A percentile compares a stretch with the other conserved stretches of the same genome.
Conservation (phyloP, 495 filamentous ascomycete genomes). For the Talaromyces nanjingensis region DNA sequence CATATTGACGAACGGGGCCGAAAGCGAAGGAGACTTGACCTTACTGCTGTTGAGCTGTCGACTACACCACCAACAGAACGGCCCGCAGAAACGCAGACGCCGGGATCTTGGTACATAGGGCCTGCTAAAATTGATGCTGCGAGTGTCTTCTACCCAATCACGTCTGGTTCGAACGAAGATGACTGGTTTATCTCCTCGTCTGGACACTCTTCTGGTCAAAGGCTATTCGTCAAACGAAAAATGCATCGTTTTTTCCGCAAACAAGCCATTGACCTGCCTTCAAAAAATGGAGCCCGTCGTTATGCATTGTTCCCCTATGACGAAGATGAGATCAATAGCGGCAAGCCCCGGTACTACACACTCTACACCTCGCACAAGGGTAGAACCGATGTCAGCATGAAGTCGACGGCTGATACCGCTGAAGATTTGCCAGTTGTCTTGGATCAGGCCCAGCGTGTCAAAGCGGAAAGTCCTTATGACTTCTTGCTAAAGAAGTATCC, state of each 20-base stretch:
- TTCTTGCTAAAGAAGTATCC: constrained; percentile 43
- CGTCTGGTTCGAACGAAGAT: constrained; percentile 9
- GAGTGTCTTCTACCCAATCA: constrained; percentile 20
- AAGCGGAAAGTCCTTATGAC: constrained; percentile 17
- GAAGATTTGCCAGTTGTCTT: not conserved
- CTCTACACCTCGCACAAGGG: constrained; percentile 19
- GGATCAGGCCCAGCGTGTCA: not conserved
- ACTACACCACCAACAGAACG: not conserved
- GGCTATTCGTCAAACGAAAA: constrained; percentile 20
- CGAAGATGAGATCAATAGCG: constrained; percentile 7
- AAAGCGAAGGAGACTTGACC: constrained; percentile 33
- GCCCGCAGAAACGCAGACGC: not conserved
- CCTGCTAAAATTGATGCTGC: constrained; percentile 13
- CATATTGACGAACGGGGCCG: constrained; percentile 30
- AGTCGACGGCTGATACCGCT: constrained; percentile 9
- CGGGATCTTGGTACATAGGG: constrained; percentile 24
- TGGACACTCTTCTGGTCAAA: constrained; percentile 17
- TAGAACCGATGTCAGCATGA: constrained; percentile 18
- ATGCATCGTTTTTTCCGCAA: constrained; percentile 20
- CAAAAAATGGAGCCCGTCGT: constrained; percentile 6
- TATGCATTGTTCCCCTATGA: constrained; percentile 23
- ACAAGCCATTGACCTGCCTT: constrained; percentile 11
- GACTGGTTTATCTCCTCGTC: constrained; percentile 16
- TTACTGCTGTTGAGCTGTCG: constrained; percentile 7
- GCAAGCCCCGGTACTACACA: constrained; percentile 16